Evolutionary conservation across 2,329 filamentous ascomycete species (phyloP), one percentile per base, ranked within the genome.

Genomic region (Cryphonectria nitschkei): DNA sequence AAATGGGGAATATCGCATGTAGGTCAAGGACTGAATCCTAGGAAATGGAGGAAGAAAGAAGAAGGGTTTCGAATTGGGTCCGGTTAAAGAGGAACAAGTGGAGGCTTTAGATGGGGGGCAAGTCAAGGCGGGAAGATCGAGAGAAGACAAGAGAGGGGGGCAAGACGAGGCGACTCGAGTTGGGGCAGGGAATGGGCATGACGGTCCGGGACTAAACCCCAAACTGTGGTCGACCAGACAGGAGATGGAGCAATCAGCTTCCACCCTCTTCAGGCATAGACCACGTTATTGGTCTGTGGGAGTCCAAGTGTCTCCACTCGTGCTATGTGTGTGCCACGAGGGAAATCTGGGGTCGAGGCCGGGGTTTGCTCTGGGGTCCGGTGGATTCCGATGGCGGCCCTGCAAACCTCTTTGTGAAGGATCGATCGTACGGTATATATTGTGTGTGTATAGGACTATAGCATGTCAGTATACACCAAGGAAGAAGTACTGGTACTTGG

Each of bases 271-370:
- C 41, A 62, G 62, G 66, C 67, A 34, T 50, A 58, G 16, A 7
- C 32, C n/a, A 58, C 68, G 65, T 61, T 61, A 70, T 68, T 67
- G 70, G 70, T 68, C 68, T 70, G 65, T 68, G 68, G 61, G 66
- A 67, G 68, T 16, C 71, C 60, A 72, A 68, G 60, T 43, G 50
- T 43, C 61, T 69, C 63, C 71, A 68, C 69, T 68, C 46, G 22
- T n/a, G 3, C 46, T 64, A 52, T 34, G 11, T 68, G 62, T 66
- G 69, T 66, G 66, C 68, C 69, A 68, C 65, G 69, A 71, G 63
- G 68, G 29, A 65, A 71, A 72, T 70, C 71, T 71, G 71, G 71
- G 71, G 71, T 72, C 66, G 63, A 69, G 63, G 63, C 70, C 61
- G 71, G 71, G 68, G 68, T 70, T 60, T 60, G 60, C 22, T 61